These are phyloP conservation scores for Botrytis medusae DNA, from an alignment of 2,329 filamentous ascomycete genomes.

Conservation along the genomic window DNA sequence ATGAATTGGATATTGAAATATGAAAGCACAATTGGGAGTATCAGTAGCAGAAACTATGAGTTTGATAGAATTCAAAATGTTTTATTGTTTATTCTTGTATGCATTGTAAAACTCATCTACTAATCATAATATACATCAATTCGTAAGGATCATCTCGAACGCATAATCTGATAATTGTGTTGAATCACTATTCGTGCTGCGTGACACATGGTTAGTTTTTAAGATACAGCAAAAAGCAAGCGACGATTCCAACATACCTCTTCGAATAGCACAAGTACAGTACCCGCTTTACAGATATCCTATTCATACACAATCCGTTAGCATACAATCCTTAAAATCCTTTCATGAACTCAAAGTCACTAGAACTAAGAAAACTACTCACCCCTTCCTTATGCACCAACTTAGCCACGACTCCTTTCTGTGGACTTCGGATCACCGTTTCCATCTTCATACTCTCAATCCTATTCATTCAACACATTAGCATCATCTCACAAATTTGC, in stretches of 20 bases:
- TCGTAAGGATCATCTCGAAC: not conserved
- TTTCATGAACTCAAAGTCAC: not conserved
- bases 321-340: not conserved
- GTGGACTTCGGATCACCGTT: conserved; percentile 76
- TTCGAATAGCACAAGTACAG: conserved; percentile 72
- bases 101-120: not conserved
- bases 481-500: conserved; percentile 20
- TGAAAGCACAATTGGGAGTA: not conserved
- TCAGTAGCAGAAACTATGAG: too few species aligned
- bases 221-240: not conserved
- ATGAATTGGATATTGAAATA: not conserved
- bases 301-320: conserved; percentile 38
- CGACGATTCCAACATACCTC: conserved; percentile 38
- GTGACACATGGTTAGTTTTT: not conserved
- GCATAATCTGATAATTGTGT: not conserved
- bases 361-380: conserved; percentile 42
- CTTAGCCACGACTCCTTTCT: conserved; percentile 68
- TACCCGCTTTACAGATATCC: conserved; percentile 78
- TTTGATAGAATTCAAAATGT: not conserved
- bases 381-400: conserved; percentile 74
- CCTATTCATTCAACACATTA: conserved; percentile 42
- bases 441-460: conserved; percentile 94
- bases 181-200: conserved; percentile 1
- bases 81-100: not conserved
- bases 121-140: conserved; percentile 10